Evolutionary conservation across 108 stramenopile species (phyloP).

Genomic region (Cyclostephanos tholiformis): DNA sequence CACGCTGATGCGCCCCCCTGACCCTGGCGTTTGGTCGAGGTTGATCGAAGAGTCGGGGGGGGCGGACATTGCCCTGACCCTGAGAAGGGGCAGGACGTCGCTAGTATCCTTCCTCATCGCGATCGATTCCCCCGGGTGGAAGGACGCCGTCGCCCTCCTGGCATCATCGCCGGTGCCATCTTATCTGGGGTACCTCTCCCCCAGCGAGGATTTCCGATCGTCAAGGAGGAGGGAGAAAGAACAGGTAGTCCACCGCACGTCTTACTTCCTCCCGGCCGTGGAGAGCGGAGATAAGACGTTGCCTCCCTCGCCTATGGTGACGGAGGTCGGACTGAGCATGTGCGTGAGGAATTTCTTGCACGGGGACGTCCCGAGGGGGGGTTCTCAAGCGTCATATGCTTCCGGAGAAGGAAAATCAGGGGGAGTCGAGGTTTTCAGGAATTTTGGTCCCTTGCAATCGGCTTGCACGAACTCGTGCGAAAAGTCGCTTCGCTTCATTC

Average conservation of each 20-base stretch:
- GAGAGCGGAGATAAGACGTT: slow-evolving; percentile 11
- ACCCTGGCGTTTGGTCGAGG: slow-evolving; percentile 33
- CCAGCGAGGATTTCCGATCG: slow-evolving; percentile 9
- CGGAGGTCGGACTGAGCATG: slow-evolving; percentile 42
- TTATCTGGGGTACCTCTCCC: slow-evolving; percentile 42
- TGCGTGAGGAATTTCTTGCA: slow-evolving; percentile 39
- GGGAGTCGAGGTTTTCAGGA: slow-evolving; percentile 16
- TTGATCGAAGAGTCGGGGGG: slow-evolving; percentile 34
- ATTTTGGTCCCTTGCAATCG: slow-evolving; percentile 4
- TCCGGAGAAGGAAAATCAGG: neutral
- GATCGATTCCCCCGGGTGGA: slow-evolving; percentile 36
- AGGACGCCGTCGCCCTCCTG: slow-evolving; percentile 12
- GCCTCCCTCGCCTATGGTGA: slow-evolving; percentile 38
- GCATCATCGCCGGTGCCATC: slow-evolving; percentile 35
- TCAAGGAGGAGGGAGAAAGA: neutral
- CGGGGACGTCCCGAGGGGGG: slow-evolving; percentile 1
- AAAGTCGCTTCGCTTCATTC: slow-evolving; percentile 21
- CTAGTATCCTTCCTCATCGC: slow-evolving; percentile 38
- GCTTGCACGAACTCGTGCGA: slow-evolving; percentile 2
- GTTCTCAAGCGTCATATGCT: neutral
- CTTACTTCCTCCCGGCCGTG: slow-evolving; percentile 30
- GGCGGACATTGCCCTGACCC: slow-evolving; percentile 26
- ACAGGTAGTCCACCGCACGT: slow-evolving; percentile 21
- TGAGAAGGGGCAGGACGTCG: slow-evolving; percentile 40
- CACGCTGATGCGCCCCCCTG: slow-evolving; percentile 27